Evolutionary conservation across 2,329 filamentous ascomycete species (phyloP).

Genomic region (Tolypocladium sp.): DNA sequence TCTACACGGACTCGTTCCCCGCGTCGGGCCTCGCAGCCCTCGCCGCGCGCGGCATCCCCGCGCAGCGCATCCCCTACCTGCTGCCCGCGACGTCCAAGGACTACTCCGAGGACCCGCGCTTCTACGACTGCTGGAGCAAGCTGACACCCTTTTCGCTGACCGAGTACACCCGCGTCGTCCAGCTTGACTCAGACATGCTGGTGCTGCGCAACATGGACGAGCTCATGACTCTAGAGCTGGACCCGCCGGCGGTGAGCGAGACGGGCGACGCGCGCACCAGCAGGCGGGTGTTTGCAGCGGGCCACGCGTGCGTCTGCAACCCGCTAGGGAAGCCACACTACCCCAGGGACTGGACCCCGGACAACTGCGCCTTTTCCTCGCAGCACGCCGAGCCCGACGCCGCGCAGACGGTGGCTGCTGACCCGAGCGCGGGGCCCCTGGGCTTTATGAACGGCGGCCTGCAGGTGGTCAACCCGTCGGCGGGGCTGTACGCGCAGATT

Average conservation of each 20-base stretch:
- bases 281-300: constrained; percentile 66
- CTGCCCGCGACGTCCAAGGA: constrained; percentile 56
- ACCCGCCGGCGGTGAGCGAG: constrained; percentile 28
- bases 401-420: constrained; percentile 36
- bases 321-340: constrained; percentile 72
- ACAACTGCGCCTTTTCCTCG: constrained; percentile 49
- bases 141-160: constrained; percentile 67
- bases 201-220: constrained; percentile 82
- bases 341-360: constrained; percentile 56
- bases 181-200: constrained; percentile 85
- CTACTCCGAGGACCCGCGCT: constrained; percentile 70
- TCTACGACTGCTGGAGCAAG: constrained; percentile 88
- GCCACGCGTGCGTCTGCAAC: constrained; percentile 82
- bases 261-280: constrained; percentile 19
- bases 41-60: constrained; percentile 57
- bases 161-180: constrained; percentile 71
- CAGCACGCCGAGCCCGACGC: constrained; percentile 37
- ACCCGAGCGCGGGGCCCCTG: constrained; percentile 35
- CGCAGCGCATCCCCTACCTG: constrained; percentile 63
- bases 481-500: constrained; percentile 39
- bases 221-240: constrained; percentile 73
- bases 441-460: constrained; percentile 41
- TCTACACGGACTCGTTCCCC: constrained; percentile 75
- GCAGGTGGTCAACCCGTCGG: constrained; percentile 45
- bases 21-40: constrained; percentile 59